Conservation (phyloP, 371 early-diverging fungal species). For the Haplosporangium sp. region DNA sequence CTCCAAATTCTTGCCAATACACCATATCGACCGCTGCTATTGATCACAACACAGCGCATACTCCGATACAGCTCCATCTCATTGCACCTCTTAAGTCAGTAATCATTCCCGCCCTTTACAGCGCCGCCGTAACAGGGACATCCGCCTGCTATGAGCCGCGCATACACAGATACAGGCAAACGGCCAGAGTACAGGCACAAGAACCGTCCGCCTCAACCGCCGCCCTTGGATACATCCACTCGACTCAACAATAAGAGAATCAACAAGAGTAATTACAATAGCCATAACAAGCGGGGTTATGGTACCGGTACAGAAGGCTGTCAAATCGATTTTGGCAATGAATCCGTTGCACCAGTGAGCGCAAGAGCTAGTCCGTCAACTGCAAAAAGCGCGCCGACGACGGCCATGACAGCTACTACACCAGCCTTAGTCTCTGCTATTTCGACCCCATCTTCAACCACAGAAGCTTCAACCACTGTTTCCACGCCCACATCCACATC, state of each 20-base stretch:
- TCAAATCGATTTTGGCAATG: too few species aligned
- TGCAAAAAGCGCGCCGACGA: neutral
- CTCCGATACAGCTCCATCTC: too few species aligned
- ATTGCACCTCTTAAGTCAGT: too few species aligned
- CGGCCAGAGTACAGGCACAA: neutral
- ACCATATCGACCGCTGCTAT: too few species aligned
- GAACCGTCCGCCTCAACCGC: neutral
- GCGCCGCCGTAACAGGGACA: too few species aligned
- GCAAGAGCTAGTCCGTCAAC: neutral
- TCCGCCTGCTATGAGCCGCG: too few species aligned
- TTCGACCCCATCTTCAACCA: conserved; percentile 9
- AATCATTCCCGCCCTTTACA: too few species aligned
- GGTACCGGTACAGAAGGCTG: too few species aligned
- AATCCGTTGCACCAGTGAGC: too few species aligned
- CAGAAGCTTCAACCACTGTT: neutral
- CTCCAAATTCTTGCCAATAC: too few species aligned
- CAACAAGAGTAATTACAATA: neutral
- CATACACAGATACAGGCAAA: neutral
- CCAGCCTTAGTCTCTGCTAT: conserved; percentile 3
- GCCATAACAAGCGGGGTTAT: neutral
- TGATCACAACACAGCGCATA: too few species aligned
- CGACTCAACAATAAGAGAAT: neutral
- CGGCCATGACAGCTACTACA: neutral
- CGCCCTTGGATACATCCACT: neutral
- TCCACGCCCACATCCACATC: neutral